Conservation (phyloP, 352 stramenopile species). For the Pythium phragmitis region DNA sequence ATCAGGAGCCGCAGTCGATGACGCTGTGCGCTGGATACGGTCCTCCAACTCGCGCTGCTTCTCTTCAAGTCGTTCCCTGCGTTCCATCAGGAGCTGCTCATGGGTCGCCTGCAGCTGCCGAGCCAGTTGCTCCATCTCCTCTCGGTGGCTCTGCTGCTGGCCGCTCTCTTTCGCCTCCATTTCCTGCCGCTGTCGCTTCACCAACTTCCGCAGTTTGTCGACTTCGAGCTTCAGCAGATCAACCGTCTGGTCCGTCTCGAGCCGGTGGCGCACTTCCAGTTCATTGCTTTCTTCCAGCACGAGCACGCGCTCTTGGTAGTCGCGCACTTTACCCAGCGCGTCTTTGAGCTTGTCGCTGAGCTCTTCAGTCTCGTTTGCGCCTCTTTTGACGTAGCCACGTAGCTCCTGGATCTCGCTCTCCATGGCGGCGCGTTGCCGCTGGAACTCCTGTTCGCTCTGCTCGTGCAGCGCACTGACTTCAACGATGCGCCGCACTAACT, state of each 20-base stretch:
- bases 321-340: constrained; percentile 40
- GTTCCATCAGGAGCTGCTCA: constrained; percentile 53
- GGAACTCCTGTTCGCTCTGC: constrained; percentile 51
- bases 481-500: constrained; percentile 71
- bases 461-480: constrained; percentile 67
- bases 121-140: constrained; percentile 36
- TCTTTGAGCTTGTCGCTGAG: constrained; percentile 48
- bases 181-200: constrained; percentile 48
- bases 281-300: constrained; percentile 64
- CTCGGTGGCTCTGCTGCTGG: constrained; percentile 29
- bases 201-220: constrained; percentile 59
- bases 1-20: neutral
- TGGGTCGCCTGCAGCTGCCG: constrained; percentile 51
- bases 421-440: constrained; percentile 34
- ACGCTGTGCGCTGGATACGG: constrained; percentile 33
- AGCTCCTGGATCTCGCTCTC: constrained; percentile 56
- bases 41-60: constrained; percentile 56
- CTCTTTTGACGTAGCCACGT: constrained; percentile 40
- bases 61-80: constrained; percentile 52
- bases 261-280: constrained; percentile 42
- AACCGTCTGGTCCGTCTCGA: constrained; percentile 64
- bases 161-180: constrained; percentile 37
- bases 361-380: constrained; percentile 48
- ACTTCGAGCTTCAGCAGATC: constrained; percentile 71
- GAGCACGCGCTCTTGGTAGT: constrained; percentile 56